Conservation (phyloP, 139 green algal species). For the Edaphochlamys debaryana region DNA sequence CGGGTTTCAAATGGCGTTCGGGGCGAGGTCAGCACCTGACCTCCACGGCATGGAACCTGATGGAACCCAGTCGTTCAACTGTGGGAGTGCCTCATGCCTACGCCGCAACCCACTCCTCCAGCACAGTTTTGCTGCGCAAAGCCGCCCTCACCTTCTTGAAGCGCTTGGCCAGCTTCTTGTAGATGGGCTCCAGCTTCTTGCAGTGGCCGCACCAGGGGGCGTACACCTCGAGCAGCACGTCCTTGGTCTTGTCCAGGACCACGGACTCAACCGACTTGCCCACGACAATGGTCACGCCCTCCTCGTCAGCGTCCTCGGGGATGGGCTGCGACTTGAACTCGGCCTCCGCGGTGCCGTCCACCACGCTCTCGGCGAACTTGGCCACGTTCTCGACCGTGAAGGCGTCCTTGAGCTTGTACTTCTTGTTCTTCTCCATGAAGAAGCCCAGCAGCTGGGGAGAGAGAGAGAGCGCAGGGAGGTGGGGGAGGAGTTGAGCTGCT, state of each 20-base stretch:
- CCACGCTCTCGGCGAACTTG: slow-evolving; percentile 65
- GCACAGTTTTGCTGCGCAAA: no score
- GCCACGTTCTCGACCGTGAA: slow-evolving; percentile 59
- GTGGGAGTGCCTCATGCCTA: no score
- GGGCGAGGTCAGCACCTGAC: no score
- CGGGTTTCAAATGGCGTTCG: no score
- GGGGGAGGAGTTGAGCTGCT: background rate
- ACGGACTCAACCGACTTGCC: slow-evolving; percentile 80
- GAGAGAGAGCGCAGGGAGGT: background rate
- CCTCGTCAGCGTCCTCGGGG: slow-evolving; percentile 59
- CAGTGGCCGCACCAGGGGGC: slow-evolving; percentile 93
- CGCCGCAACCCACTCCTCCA: no score
- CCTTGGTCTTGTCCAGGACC: slow-evolving; percentile 71
- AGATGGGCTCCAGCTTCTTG: slow-evolving; percentile 85
- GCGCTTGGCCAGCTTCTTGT: slow-evolving; percentile 86
- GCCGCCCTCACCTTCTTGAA: slow-evolving; percentile 76
- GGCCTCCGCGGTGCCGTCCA: slow-evolving; percentile 63
- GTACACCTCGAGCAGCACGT: slow-evolving; percentile 87
- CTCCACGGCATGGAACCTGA: no score
- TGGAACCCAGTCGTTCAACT: no score
- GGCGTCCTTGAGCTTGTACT: slow-evolving; percentile 69
- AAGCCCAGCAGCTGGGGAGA: slow-evolving; percentile 73
- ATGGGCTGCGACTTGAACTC: slow-evolving; percentile 73
- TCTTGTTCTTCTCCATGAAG: slow-evolving; percentile 73
- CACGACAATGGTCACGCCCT: slow-evolving; percentile 69